A percentile compares a stretch with the other conserved stretches of the same genome.
Conservation (phyloP, 2,329 filamentous ascomycete species). For the Stachybotrys echinatus region DNA sequence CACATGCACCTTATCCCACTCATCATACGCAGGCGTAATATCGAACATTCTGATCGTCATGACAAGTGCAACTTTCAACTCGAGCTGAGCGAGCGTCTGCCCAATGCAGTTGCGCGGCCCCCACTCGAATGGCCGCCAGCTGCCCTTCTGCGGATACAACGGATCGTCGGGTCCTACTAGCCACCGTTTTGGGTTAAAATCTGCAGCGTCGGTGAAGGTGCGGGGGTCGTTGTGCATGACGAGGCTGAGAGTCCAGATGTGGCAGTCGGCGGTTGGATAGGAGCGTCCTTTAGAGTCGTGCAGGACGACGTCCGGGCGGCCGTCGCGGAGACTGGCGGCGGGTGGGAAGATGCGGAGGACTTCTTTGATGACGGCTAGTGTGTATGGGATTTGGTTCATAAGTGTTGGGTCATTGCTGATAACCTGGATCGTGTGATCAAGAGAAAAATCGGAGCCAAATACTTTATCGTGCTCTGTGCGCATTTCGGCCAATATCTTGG, state of each 20-base stretch:
- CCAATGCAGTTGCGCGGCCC: conserved; percentile 12
- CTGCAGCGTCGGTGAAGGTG: not conserved
- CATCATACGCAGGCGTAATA: not conserved
- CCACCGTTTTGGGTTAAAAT: not conserved
- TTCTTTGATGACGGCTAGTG: not conserved
- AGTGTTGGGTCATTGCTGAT: not conserved
- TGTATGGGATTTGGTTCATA: conserved; percentile 1
- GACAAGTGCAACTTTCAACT: not conserved
- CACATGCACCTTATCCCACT: not conserved
- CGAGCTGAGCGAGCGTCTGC: conserved; percentile 6
- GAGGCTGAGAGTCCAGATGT: not conserved
- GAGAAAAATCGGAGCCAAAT: not conserved
- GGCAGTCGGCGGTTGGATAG: not conserved
- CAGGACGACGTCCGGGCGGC: not conserved
- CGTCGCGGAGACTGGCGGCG: not conserved
- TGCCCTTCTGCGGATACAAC: not conserved
- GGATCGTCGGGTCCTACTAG: not conserved
- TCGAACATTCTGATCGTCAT: not conserved
- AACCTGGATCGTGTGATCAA: not conserved
- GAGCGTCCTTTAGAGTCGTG: not conserved
- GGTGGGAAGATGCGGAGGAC: not conserved
- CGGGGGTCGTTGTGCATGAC: conserved; percentile 1
- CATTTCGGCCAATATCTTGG: not conserved
- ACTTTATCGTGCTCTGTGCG: not conserved
- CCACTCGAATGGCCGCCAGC: conserved; percentile 1